Base-by-base conservation (phyloP, 2,329 filamentous ascomycete genomes). In the Alternaria triticina region DNA sequence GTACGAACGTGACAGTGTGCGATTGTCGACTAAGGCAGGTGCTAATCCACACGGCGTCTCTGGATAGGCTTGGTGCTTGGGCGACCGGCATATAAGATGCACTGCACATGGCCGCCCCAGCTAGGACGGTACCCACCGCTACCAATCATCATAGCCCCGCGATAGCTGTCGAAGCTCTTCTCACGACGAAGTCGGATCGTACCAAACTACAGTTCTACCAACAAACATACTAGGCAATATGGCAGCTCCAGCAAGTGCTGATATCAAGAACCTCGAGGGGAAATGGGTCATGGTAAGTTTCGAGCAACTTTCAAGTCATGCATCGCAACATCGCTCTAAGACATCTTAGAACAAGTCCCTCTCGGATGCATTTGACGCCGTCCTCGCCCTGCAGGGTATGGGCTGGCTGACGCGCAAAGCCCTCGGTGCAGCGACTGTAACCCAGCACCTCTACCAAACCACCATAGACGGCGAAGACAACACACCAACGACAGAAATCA, bases 331-430 rank as follows among this genome's bases (percentile, higher is more conserved):
- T n/a, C 5, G 17, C 4, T 36, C 57, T 68, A 27, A 59, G 15
- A 28, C 25, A 13, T 17, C 6, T 17, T 74, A 95, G 92, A 94
- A 96, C 86, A 91, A 91, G 78, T 81, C 83, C 66, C 84, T 94
- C 70, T 94, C 91, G 62, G 89, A 91, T 79, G 82, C 85, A 68
- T 82, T 89, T 51, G 91, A 94, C 64, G 83, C 88, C 1, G 87
- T 91, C 66, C 89, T 97, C 62, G 76, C 85, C 54, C 86, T 95
- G 70, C 83, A 85, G 73, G 80, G 80, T 68, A 73, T 85, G 44
- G 77, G 80, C 60, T 95, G 87, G 87, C 71, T 94, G 54, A 86
- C 86, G 54, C 92, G 93, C 81, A 94, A 90, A 83, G 88, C 87
- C 64, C 88, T 96, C 78, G 80, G 84, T 70, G 78, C 89, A 30